Evolutionary conservation across 1,284 basidiomycete genomes (phyloP), one percentile per base, ranked within the genome.

Genomic region (Afroboletus lepidellus): DNA sequence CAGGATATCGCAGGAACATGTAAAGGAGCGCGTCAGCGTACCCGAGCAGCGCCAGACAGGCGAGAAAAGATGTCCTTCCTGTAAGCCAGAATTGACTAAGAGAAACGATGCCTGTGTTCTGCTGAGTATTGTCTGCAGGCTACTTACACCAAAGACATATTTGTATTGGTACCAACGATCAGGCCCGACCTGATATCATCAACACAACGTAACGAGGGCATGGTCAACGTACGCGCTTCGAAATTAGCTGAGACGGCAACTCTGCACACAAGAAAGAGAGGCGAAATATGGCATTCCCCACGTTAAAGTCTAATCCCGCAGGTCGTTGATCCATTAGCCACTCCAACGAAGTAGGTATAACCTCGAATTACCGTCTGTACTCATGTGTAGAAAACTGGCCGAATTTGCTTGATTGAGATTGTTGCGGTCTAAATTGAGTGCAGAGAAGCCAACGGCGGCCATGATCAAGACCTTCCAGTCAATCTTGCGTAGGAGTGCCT

Each of bases 101-200:
- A 5, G 76, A 73, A 6, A 78, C 66, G 20, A 77, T 60, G 11
- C 67, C 64, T 68, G 50, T 8, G 18, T 16, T 12, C 13, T 15
- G 8, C 7, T 57, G 48, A 50, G 57, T 8, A 39, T 8, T 15
- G n/a, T 37, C 9, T 1, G 12, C 12, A 21, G 11, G 15, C 62
- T 66, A 72, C 72, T 71, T 63, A 74, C 58, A 60, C 62, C 55
- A 62, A 23, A 64, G 50, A 45, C 57, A 64, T 12, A 77, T 74
- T 58, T 81, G 78, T n/a, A 67, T 79, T 1, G 87, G 86, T 58
- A 88, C 85, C 85, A 89, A 24, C 80, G 74, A 64, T 88, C 85
- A 2, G 84, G 83, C 3, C 86, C 85, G 37, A 81, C 50, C 74
- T 78, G 44, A 33, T n/a, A 34, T 20, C 33, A 46, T 44, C 24